Conservation (phyloP, 2,329 filamentous ascomycete species). For the Neurospora crassa region DNA sequence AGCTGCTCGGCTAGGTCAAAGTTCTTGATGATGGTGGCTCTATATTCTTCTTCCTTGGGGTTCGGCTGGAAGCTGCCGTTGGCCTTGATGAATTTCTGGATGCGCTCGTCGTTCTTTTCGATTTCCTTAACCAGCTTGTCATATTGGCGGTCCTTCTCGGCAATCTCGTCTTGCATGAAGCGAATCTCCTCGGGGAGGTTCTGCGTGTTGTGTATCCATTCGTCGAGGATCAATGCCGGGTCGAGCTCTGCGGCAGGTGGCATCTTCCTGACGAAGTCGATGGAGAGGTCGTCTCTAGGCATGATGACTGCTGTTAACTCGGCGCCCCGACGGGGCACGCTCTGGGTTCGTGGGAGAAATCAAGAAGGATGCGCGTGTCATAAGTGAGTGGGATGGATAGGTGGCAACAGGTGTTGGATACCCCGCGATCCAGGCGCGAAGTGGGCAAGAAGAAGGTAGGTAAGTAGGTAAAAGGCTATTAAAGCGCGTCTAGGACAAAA, state of each 20-base stretch:
- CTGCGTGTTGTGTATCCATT: conserved; percentile 65
- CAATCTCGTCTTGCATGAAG: conserved; percentile 75
- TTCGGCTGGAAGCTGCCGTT: conserved; percentile 66
- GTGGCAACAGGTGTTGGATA: neutral
- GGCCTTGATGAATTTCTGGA: conserved; percentile 73
- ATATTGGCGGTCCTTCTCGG: conserved; percentile 67
- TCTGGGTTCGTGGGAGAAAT: neutral
- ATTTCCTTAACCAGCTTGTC: conserved; percentile 60
- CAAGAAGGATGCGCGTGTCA: neutral
- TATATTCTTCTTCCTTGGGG: conserved; percentile 63
- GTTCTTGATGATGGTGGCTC: conserved; percentile 56
- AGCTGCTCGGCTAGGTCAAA: conserved; percentile 60
- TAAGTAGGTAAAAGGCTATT: neutral
- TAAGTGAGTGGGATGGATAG: neutral
- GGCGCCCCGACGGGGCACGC: conserved; percentile 8
- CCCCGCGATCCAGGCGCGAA: neutral
- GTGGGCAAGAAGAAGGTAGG: neutral
- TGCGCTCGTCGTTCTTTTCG: conserved; percentile 60
- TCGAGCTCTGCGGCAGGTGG: conserved; percentile 51
- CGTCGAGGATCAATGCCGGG: conserved; percentile 63
- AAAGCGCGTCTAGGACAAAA: neutral
- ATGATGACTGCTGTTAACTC: conserved; percentile 45
- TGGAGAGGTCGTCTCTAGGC: conserved; percentile 64
- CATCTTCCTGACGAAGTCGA: conserved; percentile 61
- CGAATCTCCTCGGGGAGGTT: conserved; percentile 76